phyloP scores from a whole-genome alignment of 306 rosid genomes.

The Cicer arietinum region DNA sequence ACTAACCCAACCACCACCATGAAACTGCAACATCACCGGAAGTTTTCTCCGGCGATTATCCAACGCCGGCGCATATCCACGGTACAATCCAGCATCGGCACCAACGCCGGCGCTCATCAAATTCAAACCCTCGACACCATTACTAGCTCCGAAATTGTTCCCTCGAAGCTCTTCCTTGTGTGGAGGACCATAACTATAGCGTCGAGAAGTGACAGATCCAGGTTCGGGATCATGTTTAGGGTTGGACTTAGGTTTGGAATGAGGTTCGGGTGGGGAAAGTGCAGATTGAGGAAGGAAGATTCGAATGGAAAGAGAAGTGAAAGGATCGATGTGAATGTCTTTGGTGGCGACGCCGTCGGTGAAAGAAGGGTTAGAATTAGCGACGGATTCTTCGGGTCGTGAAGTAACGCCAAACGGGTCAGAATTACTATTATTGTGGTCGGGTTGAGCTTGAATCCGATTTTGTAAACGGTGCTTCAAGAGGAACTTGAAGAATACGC shows the following conservation, averaged over 20 bases:
- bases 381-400: constrained; percentile 85
- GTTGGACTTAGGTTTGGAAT: constrained; percentile 47
- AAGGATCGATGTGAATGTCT: constrained; percentile 88
- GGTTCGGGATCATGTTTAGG: constrained; percentile 48
- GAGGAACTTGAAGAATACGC: constrained; percentile 99
- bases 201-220: constrained; percentile 53
- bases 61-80: constrained; percentile 72
- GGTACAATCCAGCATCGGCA: constrained; percentile 55
- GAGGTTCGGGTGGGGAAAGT: constrained; percentile 68
- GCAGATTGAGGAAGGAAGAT: constrained; percentile 96
- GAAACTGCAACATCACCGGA: constrained; percentile 89
- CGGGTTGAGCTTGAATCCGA: constrained; percentile 75
- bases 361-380: constrained; percentile 76
- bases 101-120: constrained; percentile 54
- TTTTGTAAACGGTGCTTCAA: constrained; percentile 97
- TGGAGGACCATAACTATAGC: constrained; percentile 69
- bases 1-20: constrained; percentile 98
- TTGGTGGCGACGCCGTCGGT: constrained; percentile 89
- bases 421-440: constrained; percentile 39
- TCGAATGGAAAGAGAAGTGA: constrained; percentile 78
- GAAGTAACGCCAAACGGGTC: constrained; percentile 78
- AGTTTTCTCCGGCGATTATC: constrained; percentile 59
- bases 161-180: constrained; percentile 50
- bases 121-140: constrained; percentile 69
- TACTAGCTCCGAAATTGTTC: constrained; percentile 50